Conservation (phyloP, 2,329 filamentous ascomycete species). For the Lachnellula hyalina region DNA sequence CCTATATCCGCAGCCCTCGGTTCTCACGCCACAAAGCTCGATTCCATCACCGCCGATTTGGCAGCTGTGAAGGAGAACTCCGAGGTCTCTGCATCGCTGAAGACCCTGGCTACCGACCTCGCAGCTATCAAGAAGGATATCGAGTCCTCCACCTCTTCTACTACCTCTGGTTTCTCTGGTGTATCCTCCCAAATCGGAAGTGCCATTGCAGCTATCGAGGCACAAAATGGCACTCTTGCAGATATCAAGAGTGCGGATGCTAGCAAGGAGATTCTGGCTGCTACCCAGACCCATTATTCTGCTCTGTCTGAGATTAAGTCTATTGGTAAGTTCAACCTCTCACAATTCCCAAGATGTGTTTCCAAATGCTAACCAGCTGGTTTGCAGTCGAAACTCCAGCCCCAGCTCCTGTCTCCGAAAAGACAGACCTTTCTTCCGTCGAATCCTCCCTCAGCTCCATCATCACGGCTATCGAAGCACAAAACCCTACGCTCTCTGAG, state of each 20-base stretch:
- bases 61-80: constrained; percentile 20
- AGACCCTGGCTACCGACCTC: constrained; percentile 16
- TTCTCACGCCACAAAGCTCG: constrained; percentile 16
- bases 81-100: constrained; percentile 11
- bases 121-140: constrained; percentile 19
- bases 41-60: constrained; percentile 20
- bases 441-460: constrained; percentile 5
- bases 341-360: not conserved
- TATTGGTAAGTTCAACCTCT: not conserved
- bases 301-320: constrained; percentile 13
- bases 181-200: constrained; percentile 14
- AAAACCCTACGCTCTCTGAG: constrained; percentile 13
- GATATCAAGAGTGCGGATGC: constrained; percentile 26
- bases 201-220: constrained; percentile 19
- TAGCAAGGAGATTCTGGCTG: constrained; percentile 17
- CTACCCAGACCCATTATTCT: constrained; percentile 12
- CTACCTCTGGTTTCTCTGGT: constrained; percentile 14
- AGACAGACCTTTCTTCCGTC: constrained; percentile 16
- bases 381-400: not conserved
- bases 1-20: constrained; percentile 14
- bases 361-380: not conserved
- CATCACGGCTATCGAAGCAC: constrained; percentile 2
- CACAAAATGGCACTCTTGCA: constrained; percentile 19
- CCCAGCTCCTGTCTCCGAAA: constrained; percentile 15
- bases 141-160: constrained; percentile 9